phyloP scores from a whole-genome alignment of 2,329 filamentous ascomycete species.

The Dryadomyces sulphureus region DNA sequence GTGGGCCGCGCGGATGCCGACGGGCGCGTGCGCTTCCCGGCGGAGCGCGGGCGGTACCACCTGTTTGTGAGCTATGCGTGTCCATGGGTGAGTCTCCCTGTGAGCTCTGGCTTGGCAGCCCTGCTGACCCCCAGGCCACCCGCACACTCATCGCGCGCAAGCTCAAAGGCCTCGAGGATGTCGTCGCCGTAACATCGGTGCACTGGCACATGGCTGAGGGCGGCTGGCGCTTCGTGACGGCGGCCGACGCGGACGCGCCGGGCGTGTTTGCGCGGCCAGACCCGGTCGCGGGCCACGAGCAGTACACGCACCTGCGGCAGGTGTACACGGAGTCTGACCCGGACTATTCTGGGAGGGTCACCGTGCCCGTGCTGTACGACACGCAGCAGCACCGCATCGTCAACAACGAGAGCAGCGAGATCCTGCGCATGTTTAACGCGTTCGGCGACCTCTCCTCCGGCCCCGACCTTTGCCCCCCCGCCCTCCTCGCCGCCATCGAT shows the following conservation, averaged over 20 bases:
- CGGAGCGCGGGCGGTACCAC: constrained; percentile 84
- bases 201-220: constrained; percentile 72
- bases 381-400: constrained; percentile 63
- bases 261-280: constrained; percentile 51
- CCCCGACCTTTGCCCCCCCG: constrained; percentile 49
- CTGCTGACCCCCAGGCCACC: constrained; percentile 38
- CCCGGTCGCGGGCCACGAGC: constrained; percentile 55
- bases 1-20: constrained; percentile 48
- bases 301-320: constrained; percentile 54
- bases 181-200: constrained; percentile 66
- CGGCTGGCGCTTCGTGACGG: constrained; percentile 69
- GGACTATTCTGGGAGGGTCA: constrained; percentile 66
- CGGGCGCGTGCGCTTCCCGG: constrained; percentile 55
- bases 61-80: constrained; percentile 91
- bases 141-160: constrained; percentile 76
- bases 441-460: constrained; percentile 59
- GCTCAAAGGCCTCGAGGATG: constrained; percentile 81
- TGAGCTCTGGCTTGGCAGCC: neutral
- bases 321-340: constrained; percentile 65
- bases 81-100: constrained; percentile 49
- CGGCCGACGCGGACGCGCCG: constrained; percentile 37
- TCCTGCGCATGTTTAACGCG: constrained; percentile 79
- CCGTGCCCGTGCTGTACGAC: constrained; percentile 77
- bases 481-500: constrained; percentile 56
- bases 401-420: constrained; percentile 85